Percentiles rank a stretch among this genome's conserved stretches.
Conservation (phyloP, 2,329 filamentous ascomycete genomes). For the Venturia carpophila region DNA sequence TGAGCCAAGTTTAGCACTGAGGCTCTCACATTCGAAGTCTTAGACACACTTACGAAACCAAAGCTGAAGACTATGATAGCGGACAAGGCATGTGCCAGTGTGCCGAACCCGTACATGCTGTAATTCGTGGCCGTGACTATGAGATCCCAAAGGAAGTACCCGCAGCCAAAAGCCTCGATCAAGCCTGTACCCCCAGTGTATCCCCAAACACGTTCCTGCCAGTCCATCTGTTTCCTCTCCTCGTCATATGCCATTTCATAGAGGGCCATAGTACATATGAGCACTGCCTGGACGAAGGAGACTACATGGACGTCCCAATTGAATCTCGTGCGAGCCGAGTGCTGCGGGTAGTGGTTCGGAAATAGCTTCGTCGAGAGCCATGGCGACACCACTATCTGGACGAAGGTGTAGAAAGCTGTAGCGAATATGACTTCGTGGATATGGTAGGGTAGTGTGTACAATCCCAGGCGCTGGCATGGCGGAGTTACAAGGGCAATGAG, state of each 20-base stretch:
- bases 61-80: constrained; percentile 68
- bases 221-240: constrained; percentile 58
- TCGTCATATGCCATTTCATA: constrained; percentile 64
- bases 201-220: constrained; percentile 64
- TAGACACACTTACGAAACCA: constrained; percentile 61
- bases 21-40: neutral
- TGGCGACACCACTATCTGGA: constrained; percentile 61
- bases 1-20: neutral
- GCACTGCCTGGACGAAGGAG: constrained; percentile 66
- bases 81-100: constrained; percentile 68
- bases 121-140: constrained; percentile 60
- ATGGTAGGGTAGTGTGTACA: constrained; percentile 65
- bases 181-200: constrained; percentile 66
- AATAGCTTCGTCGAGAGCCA: constrained; percentile 55
- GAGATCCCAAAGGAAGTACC: constrained; percentile 82
- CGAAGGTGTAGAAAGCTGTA: constrained; percentile 59
- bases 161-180: constrained; percentile 67
- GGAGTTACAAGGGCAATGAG: constrained; percentile 52
- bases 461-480: constrained; percentile 51
- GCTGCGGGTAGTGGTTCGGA: constrained; percentile 53
- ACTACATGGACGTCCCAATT: constrained; percentile 87
- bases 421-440: constrained; percentile 67
- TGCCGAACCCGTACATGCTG: constrained; percentile 65
- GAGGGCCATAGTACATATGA: constrained; percentile 66
- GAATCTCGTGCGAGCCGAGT: constrained; percentile 56